Evolutionary conservation across 768 basidiomycete genomes (phyloP), one percentile per base, ranked within the genome.

Genomic region (Tricholomella constricta): DNA sequence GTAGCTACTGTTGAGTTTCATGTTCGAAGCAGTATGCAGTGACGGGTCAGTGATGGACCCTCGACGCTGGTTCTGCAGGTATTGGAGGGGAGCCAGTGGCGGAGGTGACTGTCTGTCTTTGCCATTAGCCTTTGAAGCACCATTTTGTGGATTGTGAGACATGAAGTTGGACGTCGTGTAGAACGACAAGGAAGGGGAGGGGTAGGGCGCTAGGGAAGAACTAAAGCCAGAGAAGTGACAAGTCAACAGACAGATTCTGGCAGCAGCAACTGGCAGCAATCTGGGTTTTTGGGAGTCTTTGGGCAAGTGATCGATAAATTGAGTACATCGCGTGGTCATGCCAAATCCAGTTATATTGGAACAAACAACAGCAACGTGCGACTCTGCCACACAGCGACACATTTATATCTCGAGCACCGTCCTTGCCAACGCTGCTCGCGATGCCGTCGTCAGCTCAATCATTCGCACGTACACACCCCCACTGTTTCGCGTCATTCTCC

Each of bases 31-130:
- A 54, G 85, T 84, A 70, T 89, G 88, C 45, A 91, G 77, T 36
- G 86, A 85, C 3, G 89, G 89, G 74, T 92, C 91, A 7, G 89
- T 89, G 65, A 90, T 86, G 2, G 91, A 91, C 54, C 88, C 88
- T 52, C 89, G 74, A n/a, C 89, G 82, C 64, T 91, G 90, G 49
- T 80, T 89, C 67, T 90, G 89, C 22, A 91, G 79, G 66, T 80
- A 85, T 66, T 90, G 86, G 62, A 91, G 83, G 8, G 89, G 89
- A 2, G 86, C 84, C 26, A 92, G 79, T 48, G 87, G 80, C 3
- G 82, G 72, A 15, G 84, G 79, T 29, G 81, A 79, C 59, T 75
- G 79, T 59, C 79, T 72, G 42, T 70, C 67, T 52, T 62, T 65
- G 38, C 67, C 36, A n/a, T 37, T 48, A 27, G 48, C 27, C 48